A percentile compares a stretch with the other conserved stretches of the same genome.
Conservation (phyloP, 495 filamentous ascomycete genomes). For the Xylaria longipes region DNA sequence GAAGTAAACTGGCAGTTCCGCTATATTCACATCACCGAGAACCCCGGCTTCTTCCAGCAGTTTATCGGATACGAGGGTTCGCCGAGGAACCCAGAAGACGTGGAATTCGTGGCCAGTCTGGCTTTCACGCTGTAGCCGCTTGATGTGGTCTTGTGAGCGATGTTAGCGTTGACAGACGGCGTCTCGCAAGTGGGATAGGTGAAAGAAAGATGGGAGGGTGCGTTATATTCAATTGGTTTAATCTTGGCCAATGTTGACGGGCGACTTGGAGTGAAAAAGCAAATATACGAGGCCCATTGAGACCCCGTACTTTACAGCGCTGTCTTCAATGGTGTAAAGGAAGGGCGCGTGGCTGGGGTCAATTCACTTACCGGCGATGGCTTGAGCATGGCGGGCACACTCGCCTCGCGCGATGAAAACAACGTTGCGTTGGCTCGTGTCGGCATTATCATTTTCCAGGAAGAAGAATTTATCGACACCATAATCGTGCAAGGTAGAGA, state of each 20-base stretch:
- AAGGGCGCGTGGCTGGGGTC: slow-evolving; percentile 21
- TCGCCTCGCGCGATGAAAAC: slow-evolving; percentile 91
- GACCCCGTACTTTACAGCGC: slow-evolving; percentile 31
- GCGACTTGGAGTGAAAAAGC: slow-evolving; percentile 25
- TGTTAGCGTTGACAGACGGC: slow-evolving; percentile 44
- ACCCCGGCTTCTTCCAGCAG: slow-evolving; percentile 93
- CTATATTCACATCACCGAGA: slow-evolving; percentile 87
- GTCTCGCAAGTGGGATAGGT: slow-evolving; percentile 12
- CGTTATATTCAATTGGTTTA: slow-evolving; percentile 24
- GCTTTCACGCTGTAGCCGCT: slow-evolving; percentile 81
- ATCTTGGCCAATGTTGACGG: slow-evolving; percentile 36
- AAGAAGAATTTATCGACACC: slow-evolving; percentile 96
- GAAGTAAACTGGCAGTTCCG: slow-evolving; percentile 86
- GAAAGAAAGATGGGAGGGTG: slow-evolving; percentile 25
- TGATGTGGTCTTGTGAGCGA: slow-evolving; percentile 76
- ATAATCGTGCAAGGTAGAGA: slow-evolving; percentile 82
- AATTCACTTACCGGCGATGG: slow-evolving; percentile 81
- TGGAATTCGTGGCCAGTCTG: slow-evolving; percentile 93
- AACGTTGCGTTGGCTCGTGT: slow-evolving; percentile 92
- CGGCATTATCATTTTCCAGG: slow-evolving; percentile 90
- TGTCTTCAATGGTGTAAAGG: slow-evolving; percentile 8
- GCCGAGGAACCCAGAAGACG: slow-evolving; percentile 90
- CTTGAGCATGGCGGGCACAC: slow-evolving; percentile 77
- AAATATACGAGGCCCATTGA: slow-evolving; percentile 37
- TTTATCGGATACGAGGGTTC: slow-evolving; percentile 88